Evolutionary conservation across 78 protist species (phyloP).

Genomic region (Protostelium mycophagum): DNA sequence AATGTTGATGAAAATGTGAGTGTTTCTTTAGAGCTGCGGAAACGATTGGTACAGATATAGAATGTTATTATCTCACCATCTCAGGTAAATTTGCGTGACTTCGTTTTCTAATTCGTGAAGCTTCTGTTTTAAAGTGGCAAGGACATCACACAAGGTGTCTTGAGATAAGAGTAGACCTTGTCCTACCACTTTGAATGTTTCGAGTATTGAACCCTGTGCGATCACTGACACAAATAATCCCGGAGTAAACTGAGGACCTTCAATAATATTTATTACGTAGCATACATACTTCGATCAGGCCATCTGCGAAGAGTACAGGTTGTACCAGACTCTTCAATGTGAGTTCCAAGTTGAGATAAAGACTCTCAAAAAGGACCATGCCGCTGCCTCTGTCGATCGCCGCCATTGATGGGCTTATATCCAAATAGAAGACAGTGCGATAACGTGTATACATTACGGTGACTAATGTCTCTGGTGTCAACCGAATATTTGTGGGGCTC

Average conservation of each 20-base stretch:
- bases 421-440: conserved; percentile 31
- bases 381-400: conserved; percentile 41
- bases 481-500: background rate
- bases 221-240: conserved; percentile 32
- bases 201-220: conserved; percentile 40
- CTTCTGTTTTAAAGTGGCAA: conserved; percentile 22
- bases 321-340: conserved; percentile 14
- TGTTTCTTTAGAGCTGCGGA: conserved; percentile 9
- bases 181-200: conserved; percentile 34
- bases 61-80: background rate
- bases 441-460: conserved; percentile 21
- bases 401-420: conserved; percentile 50
- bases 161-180: conserved; percentile 34
- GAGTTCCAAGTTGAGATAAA: conserved; percentile 16
- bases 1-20: conserved; percentile 30
- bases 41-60: background rate
- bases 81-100: conserved; percentile 10
- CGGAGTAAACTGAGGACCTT: conserved; percentile 27
- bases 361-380: conserved; percentile 25
- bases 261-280: background rate
- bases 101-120: conserved; percentile 28
- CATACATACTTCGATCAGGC: background rate
- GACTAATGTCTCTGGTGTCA: conserved; percentile 41
- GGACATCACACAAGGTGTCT: conserved; percentile 13
- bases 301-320: conserved; percentile 19